Percentiles rank a stretch among this genome's conserved stretches.
Conservation (phyloP, 2,329 filamentous ascomycete species). For the Sporothrix phasma region DNA sequence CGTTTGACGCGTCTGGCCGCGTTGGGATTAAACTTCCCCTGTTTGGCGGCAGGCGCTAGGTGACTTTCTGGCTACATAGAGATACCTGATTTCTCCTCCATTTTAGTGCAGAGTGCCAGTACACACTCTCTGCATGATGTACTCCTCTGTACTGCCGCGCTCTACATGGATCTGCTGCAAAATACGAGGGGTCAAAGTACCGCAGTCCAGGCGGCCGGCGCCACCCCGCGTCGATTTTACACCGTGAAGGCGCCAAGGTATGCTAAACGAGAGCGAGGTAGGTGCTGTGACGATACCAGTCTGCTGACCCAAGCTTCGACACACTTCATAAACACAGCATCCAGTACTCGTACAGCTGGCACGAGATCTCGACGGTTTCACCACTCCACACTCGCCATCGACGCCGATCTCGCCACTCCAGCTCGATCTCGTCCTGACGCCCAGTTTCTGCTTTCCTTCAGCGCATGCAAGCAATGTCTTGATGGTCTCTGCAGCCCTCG, state of each 20-base stretch:
- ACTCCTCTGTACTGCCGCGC: not conserved
- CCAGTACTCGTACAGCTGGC: not conserved
- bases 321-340: not conserved
- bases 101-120: not conserved
- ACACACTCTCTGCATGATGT: not conserved
- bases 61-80: not conserved
- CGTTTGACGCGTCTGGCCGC: not conserved
- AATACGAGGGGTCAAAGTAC: not conserved
- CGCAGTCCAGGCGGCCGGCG: not conserved
- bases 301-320: not conserved
- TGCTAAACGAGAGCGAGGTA: not conserved
- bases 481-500: constrained; percentile 1
- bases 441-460: not conserved
- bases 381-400: not conserved
- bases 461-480: constrained; percentile 1
- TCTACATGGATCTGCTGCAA: not conserved
- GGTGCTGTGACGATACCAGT: not conserved
- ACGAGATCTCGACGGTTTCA: not conserved
- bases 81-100: too few species aligned
- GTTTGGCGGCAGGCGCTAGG: not conserved
- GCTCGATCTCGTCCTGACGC: not conserved
- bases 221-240: constrained; percentile 9
- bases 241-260: not conserved
- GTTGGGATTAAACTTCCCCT: not conserved
- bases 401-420: not conserved